A percentile compares a stretch with the other conserved stretches of the same genome.
phyloP scores from a whole-genome alignment of 129 eudicot genomes.

The Artemisia argyi region DNA sequence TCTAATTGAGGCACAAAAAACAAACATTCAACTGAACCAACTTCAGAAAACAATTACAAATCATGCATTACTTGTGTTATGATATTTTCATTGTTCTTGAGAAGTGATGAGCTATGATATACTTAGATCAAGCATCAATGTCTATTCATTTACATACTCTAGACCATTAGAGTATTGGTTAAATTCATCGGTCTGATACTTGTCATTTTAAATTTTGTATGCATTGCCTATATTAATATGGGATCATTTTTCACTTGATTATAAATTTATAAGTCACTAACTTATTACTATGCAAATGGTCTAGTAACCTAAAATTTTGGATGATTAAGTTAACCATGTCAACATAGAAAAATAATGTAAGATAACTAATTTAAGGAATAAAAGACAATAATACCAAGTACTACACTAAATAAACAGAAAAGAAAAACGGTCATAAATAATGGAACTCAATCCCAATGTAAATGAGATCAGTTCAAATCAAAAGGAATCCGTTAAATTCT shows the following conservation, averaged over 20 bases:
- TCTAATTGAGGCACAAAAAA: neutral
- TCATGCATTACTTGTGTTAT: neutral
- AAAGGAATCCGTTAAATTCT: neutral
- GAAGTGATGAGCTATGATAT: neutral
- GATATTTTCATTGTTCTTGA: neutral
- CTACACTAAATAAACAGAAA: neutral
- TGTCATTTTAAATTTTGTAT: no score
- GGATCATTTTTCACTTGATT: no score
- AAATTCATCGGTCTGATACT: neutral
- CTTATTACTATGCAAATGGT: no score
- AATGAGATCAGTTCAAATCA: constrained; percentile 11
- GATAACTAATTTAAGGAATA: neutral
- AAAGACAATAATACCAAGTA: neutral
- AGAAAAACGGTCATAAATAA: neutral
- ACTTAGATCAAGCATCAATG: constrained; percentile 2
- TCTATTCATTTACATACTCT: neutral
- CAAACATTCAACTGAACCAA: neutral
- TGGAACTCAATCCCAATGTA: constrained; percentile 21
- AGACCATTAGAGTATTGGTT: neutral
- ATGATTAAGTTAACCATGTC: neutral
- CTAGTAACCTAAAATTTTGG: neutral
- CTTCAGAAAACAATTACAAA: neutral
- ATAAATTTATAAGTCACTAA: no score
- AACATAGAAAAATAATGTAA: neutral
- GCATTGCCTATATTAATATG: no score